Evolutionary conservation across 139 green algal species (phyloP).

Genomic region (Tetratostichococcus sp.): DNA sequence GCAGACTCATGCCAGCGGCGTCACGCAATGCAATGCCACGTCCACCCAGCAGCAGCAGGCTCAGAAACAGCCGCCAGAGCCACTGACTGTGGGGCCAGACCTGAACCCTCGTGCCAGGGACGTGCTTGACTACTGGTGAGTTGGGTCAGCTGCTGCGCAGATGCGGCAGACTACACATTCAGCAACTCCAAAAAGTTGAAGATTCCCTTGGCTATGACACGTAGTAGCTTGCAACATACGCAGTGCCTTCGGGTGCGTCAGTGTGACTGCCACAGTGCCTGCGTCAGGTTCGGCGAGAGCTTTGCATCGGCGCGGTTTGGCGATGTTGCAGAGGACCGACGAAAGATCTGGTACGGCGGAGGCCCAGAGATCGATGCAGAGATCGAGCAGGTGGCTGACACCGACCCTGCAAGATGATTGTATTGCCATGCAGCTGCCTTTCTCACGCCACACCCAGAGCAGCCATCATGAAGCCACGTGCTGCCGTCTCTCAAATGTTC

Average conservation of each 20-base stretch:
- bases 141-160: too few relatives aligned
- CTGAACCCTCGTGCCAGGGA: slow-evolving; percentile 1
- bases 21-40: not conserved
- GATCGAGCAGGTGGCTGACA: slow-evolving; percentile 5
- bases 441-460: too few relatives aligned
- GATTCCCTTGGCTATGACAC: too few relatives aligned
- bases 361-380: slow-evolving; percentile 13
- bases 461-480: too few relatives aligned
- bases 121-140: slow-evolving; percentile 23
- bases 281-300: slow-evolving; percentile 21
- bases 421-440: not conserved
- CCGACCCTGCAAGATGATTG: too few relatives aligned
- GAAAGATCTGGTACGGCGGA: slow-evolving; percentile 13
- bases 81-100: not conserved
- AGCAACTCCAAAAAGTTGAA: too few relatives aligned
- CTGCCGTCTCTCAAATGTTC: too few relatives aligned
- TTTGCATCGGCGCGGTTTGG: slow-evolving; percentile 2
- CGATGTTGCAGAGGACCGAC: not conserved
- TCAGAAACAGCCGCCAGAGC: not conserved
- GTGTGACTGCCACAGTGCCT: too few relatives aligned
- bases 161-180: too few relatives aligned
- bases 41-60: not conserved
- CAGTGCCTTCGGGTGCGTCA: too few relatives aligned
- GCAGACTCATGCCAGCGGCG: too few relatives aligned
- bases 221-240: too few relatives aligned